Evolutionary conservation across 108 stramenopile species (phyloP), one percentile per base, ranked within the genome.

Genomic region (Skeletonema potamos): DNA sequence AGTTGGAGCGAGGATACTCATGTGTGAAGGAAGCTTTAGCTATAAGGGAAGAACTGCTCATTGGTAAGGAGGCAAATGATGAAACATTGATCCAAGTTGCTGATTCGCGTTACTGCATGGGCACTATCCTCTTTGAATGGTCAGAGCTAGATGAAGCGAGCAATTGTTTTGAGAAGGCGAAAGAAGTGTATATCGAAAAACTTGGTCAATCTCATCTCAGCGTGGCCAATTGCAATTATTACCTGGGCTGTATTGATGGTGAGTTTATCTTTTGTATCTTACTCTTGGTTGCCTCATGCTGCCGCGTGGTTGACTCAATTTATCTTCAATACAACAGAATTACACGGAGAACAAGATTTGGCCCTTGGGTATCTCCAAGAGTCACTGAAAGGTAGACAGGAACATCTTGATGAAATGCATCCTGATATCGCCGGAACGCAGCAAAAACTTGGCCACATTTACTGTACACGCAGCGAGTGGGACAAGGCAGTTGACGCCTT

Each of bases 1-100:
- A 84, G 57, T 60, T 82, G 15, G 81, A 84, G 41, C 57, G 81
- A 9, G 81, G 76, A 43, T 71, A 82, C 29, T 72, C 71, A 11
- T 78, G 76, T 62, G 76, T 76, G 11, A 67, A 70, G 48, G 71
- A 82, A 55, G 84, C 84, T 13, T 39, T 84, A 17, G 62, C 57
- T 15, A 59, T 84, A 4, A 44, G 73, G 51, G 64, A 70, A 58
- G 62, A 67, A 33, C 30, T 66, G 24, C 56, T 74, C 18, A 51
- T 7, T 22, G 20, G 48, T n/a, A 20, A 22, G 6, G 6, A 51
- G 22, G 81, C 72, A 10, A 55, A 73, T 29, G 41, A 65, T 41
- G 62, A 77, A 51, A 51, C 1, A 4, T 22, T 51, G 34, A 34
- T 76, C 6, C 57, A 44, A 56, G 73, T 72, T 41, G 84, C 72